Conservation (phyloP, 257 asterid species). For the Linderniella brevidens region DNA sequence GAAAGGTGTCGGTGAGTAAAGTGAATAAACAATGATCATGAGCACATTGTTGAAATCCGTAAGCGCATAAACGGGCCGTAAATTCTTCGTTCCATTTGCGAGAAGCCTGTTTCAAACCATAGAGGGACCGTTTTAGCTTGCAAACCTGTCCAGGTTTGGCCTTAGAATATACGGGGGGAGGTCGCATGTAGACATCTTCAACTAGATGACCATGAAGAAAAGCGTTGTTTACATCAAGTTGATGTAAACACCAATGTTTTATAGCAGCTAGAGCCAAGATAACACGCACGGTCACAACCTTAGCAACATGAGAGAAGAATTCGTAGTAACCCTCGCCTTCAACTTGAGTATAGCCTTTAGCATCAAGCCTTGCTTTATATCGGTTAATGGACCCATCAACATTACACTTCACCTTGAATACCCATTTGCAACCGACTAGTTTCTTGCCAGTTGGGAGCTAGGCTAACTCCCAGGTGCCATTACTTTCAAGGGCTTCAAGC, state of each 20-base stretch:
- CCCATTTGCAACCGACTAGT: background rate
- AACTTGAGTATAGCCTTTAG: background rate
- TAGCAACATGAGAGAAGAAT: background rate
- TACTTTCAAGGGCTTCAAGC: background rate
- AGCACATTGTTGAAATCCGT: background rate
- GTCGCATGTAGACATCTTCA: background rate
- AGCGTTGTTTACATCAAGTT: background rate
- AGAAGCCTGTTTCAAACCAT: background rate
- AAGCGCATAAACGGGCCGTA: accelerated
- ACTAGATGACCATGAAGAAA: background rate
- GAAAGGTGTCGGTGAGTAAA: accelerated
- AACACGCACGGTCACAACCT: background rate
- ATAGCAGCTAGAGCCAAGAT: background rate
- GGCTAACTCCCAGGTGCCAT: background rate
- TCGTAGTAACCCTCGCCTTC: background rate
- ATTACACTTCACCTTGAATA: background rate
- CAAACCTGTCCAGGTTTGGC: background rate
- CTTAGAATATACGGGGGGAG: background rate
- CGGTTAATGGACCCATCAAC: background rate
- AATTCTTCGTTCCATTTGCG: background rate
- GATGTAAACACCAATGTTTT: background rate
- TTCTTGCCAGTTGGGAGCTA: background rate
- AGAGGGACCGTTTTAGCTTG: background rate
- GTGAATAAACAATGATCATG: background rate
- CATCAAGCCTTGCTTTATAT: constrained; percentile 1